Percentiles rank a stretch among this genome's conserved stretches.
Evolutionary conservation across 192 early-diverging fungal genomes (phyloP).

Genomic region (Haplosporangium gracile): DNA sequence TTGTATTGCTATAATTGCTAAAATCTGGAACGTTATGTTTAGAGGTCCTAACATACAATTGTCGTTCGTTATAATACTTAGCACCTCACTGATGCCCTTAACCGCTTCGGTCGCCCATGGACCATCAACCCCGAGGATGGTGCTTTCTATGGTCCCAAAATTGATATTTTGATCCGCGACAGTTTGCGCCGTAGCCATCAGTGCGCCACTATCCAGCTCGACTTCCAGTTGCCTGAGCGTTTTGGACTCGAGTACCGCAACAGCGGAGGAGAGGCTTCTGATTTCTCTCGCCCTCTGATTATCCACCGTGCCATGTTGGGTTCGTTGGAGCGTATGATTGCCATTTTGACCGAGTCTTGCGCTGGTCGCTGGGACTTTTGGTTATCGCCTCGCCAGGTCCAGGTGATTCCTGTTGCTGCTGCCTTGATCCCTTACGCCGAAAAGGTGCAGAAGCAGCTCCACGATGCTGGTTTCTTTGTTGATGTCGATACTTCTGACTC

Average conservation of each 20-base stretch:
- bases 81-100: constrained; percentile 80
- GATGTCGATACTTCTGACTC: constrained; percentile 90
- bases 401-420: constrained; percentile 89
- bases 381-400: constrained; percentile 94
- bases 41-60: not conserved
- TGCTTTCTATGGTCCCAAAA: constrained; percentile 99
- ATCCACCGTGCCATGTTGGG: constrained; percentile 99
- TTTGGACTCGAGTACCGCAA: constrained; percentile 94
- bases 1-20: not conserved
- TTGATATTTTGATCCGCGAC: constrained; percentile 97
- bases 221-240: constrained; percentile 97
- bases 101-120: constrained; percentile 87
- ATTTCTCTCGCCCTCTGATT: constrained; percentile 88
- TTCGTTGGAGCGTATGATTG: constrained; percentile 96
- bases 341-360: constrained; percentile 96
- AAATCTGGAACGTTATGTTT: not conserved
- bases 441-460: constrained; percentile 77
- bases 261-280: constrained; percentile 66
- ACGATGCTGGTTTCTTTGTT: constrained; percentile 81
- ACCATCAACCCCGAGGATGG: constrained; percentile 95
- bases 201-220: constrained; percentile 98
- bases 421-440: constrained; percentile 87
- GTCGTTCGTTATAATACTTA: constrained; percentile 9
- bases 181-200: constrained; percentile 92
- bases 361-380: constrained; percentile 97